Base-by-base conservation (phyloP, 306 rosid species). In the Dalbergia oliveri region DNA sequence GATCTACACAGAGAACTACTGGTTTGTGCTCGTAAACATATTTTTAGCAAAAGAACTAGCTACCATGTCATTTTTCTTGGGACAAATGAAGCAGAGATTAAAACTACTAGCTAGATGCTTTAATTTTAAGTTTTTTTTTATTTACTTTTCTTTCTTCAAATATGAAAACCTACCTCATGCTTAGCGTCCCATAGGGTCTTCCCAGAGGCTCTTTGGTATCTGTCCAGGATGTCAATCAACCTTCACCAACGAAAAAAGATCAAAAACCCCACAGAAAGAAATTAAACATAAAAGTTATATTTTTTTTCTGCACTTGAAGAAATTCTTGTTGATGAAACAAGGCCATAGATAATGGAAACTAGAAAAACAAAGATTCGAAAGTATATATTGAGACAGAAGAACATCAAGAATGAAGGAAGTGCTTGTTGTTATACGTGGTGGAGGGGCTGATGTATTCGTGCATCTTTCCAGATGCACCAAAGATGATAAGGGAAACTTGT, bases 101-200 rank as follows among this genome's bases (percentile, higher is more conserved):
- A 47, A 80, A 69, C 67, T 12, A 63, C 4, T 51, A 67, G 31
- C 31, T 26, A 26, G 31, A 76, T 45, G 37, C 19, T 73, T 74
- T n/a, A n/a, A n/a, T n/a, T n/a, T 9, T 16, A 10, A 10, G 8
- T 21, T 33, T 34, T 50, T 19, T 62, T 47, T 62, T 31, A 61
- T n/a, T 16, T 14, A 9, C n/a, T 37, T 13, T 21, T 7, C 4
- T 73, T 65, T 13, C 35, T 8, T 5, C 0, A 49, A 12, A 43
- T 13, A 51, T 49, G 54, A 26, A 9, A 68, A 69, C 64, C 74
- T 67, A 91, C 99, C 97, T 95, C 97, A 87, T 93, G 99, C 79
- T 95, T 95, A 33, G 93, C 93, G 63, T 90, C 97, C 99, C 99
- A 95, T 11, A 95, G 83, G 65, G 58, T 95, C 62, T 85, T 70